Conservation (phyloP, 139 green algal genomes). For the Gonium pectorale region DNA sequence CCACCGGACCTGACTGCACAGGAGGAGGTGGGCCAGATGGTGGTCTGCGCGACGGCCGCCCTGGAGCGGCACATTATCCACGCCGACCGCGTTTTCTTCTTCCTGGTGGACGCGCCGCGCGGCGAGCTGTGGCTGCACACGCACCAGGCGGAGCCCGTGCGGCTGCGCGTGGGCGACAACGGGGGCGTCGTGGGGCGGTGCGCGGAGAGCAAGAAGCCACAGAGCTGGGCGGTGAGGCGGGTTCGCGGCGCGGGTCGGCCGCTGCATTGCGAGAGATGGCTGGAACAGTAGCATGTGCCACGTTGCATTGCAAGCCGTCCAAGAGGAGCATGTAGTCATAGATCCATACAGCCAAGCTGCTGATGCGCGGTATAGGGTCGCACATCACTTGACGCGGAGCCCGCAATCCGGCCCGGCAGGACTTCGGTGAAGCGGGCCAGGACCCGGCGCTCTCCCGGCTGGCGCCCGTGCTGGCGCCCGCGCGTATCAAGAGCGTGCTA, state of each 20-base stretch:
- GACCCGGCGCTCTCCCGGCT: no score
- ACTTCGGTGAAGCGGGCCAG: no score
- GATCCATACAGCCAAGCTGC: no score
- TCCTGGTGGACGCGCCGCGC: conserved; percentile 64
- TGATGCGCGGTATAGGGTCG: no score
- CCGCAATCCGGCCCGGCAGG: no score
- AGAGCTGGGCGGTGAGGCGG: conserved; percentile 41
- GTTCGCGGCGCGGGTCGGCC: neutral
- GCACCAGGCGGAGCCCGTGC: conserved; percentile 18
- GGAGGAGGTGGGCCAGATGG: conserved; percentile 56
- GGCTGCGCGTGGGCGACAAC: conserved; percentile 20
- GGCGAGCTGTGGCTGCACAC: conserved; percentile 66
- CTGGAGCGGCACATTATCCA: conserved; percentile 63
- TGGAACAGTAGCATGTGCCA: no score
- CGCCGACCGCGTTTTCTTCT: conserved; percentile 62
- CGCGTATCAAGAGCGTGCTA: conserved; percentile 23
- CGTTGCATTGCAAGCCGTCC: no score
- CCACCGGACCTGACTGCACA: no score
- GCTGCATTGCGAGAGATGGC: neutral
- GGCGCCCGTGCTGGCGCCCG: neutral
- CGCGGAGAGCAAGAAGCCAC: conserved; percentile 24
- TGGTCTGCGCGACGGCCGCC: conserved; percentile 38
- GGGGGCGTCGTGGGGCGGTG: conserved; percentile 39
- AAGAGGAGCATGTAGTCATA: no score
- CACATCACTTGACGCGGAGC: no score